Base-by-base conservation (phyloP, 106 monocot species). In the Cymbidium sinense region DNA sequence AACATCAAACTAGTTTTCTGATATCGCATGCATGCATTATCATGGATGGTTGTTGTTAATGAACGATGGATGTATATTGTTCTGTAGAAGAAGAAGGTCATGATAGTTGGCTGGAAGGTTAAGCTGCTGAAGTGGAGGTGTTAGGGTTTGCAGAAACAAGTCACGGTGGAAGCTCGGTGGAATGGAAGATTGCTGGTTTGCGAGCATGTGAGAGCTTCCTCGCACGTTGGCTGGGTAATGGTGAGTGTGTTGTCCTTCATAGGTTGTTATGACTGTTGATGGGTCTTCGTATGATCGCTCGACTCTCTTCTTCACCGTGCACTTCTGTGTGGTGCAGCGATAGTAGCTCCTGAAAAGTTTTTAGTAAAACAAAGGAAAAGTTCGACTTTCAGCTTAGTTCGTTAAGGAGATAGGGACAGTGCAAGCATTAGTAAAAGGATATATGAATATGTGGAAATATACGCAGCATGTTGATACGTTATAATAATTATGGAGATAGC, bases 191-290 rank as follows among this genome's bases (percentile, higher is more conserved):
- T 58, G 29, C 43, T 50, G 31, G 29, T 44, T 31, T 83, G 33
- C 70, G 41, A 86, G 43, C 28, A 84, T n/a, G 75, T 91, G 81
- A 1, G 90, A 50, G 76, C 84, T 79, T 8, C 83, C 89, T 41
- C 95, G 84, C 19, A 92, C 71, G 18, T 78, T 84, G 1, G 88
- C 82, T 3, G 95, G 95, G 76, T 87, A 87, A 37, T 81, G 89
- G 62, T 96, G 95, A 43, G 82, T 87, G 85, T 96, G 95, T 58
- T 96, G 88, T 0, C 95, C 95, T 85, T 96, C 95, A 41, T 96
- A 96, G 10, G 95, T 96, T 6, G 95, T 96, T 78, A 96, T 85
- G 52, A 96, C 95, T 52, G 87, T 79, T 8, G 87, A 71, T 8
- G 95, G 91, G 50, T 96, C 95, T 78, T 96, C 84, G 74, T 83